These are phyloP conservation scores for Craspedostauros australis DNA, from an alignment of 108 stramenopile genomes.

Conservation along the genomic window DNA sequence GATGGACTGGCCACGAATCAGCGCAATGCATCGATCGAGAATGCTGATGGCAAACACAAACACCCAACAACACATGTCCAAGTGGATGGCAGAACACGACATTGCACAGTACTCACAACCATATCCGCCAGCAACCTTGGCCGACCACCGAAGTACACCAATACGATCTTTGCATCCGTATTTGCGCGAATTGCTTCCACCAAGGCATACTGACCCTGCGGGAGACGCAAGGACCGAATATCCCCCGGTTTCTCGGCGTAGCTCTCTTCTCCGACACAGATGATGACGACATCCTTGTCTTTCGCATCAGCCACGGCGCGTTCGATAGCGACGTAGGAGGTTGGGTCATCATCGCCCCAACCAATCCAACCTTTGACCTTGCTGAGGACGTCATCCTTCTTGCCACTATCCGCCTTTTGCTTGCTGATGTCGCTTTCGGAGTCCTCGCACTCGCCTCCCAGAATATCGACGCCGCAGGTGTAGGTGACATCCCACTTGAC, in stretches of 20 bases:
- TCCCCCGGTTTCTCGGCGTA: conserved; percentile 87
- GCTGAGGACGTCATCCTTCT: conserved; percentile 13
- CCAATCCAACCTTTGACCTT: conserved; percentile 25
- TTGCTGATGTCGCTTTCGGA: conserved; percentile 1
- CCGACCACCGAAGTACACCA: conserved; percentile 61
- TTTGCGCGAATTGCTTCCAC: conserved; percentile 25
- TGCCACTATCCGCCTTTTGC: neutral
- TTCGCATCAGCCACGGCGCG: conserved; percentile 24
- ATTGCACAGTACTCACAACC: conserved; percentile 14
- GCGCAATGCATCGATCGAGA: too few species aligned
- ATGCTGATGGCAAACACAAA: too few species aligned
- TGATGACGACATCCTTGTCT: conserved; percentile 45
- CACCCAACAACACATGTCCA: too few species aligned
- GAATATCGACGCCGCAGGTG: conserved; percentile 42
- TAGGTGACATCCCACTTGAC: conserved; percentile 26
- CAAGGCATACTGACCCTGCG: conserved; percentile 51
- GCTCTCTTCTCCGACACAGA: conserved; percentile 74
- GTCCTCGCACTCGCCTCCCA: conserved; percentile 34
- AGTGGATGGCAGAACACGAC: too few species aligned
- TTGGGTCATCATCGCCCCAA: conserved; percentile 12
- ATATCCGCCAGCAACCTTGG: conserved; percentile 39
- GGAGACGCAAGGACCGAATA: conserved; percentile 50
- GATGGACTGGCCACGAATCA: too few species aligned
- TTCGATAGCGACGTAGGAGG: conserved; percentile 16
- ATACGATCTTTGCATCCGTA: conserved; percentile 31